Evolutionary conservation across 805 yeast species (phyloP).

Genomic region (Lachancea quebecensis): DNA sequence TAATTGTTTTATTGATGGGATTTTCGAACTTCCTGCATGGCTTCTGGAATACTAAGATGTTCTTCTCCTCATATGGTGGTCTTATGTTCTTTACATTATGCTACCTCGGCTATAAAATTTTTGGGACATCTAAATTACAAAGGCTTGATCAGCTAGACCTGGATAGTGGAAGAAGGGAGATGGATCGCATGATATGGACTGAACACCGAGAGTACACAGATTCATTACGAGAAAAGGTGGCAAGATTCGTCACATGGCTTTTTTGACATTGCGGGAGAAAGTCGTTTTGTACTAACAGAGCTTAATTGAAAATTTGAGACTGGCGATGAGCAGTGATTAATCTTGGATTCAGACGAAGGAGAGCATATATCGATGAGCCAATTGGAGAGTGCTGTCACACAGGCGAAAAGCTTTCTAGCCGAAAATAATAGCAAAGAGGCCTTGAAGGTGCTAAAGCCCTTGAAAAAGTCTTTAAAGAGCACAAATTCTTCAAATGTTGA

Average conservation of each 20-base stretch:
- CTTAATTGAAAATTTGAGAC: neutral
- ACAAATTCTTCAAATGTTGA: constrained; percentile 34
- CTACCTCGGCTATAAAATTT: constrained; percentile 48
- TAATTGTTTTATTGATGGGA: constrained; percentile 53
- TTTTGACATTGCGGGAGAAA: constrained; percentile 4
- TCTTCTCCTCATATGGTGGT: constrained; percentile 61
- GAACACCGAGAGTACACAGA: constrained; percentile 46
- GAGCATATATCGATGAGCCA: constrained; percentile 12
- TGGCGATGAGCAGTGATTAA: constrained; percentile 10
- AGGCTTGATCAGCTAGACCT: constrained; percentile 69
- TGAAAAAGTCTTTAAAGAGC: constrained; percentile 21
- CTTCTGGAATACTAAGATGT: constrained; percentile 55
- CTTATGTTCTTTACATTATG: constrained; percentile 45
- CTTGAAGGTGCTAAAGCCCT: constrained; percentile 30
- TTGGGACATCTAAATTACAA: constrained; percentile 57
- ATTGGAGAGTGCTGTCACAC: constrained; percentile 10
- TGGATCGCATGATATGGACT: constrained; percentile 76
- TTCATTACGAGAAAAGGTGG: constrained; percentile 26
- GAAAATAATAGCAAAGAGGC: constrained; percentile 32
- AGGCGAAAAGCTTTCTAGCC: constrained; percentile 22
- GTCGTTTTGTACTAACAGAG: too few relatives aligned
- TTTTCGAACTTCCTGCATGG: constrained; percentile 50
- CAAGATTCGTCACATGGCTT: constrained; percentile 29
- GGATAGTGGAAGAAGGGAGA: constrained; percentile 79
- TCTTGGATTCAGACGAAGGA: neutral